Percentiles rank a stretch among this genome's conserved stretches.
Evolutionary conservation across 805 yeast genomes (phyloP).

Genomic region (Candida odintsovae): DNA sequence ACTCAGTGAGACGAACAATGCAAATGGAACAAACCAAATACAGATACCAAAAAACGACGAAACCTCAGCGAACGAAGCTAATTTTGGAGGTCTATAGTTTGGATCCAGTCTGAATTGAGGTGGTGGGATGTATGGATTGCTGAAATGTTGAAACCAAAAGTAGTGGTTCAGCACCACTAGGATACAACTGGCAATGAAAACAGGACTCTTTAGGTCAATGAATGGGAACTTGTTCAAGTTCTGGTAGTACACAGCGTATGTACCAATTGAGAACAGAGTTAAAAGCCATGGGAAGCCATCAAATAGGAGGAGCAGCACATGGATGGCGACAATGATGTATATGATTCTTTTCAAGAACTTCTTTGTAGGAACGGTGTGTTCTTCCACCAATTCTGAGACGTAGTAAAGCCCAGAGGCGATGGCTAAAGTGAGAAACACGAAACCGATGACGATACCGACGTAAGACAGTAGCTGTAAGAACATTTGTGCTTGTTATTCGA

Average conservation of each 20-base stretch:
- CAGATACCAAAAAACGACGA: slow-evolving; percentile 94
- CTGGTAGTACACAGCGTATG: slow-evolving; percentile 70
- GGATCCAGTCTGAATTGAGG: slow-evolving; percentile 57
- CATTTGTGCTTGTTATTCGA: slow-evolving; percentile 33
- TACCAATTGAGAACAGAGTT: slow-evolving; percentile 58
- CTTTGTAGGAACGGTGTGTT: slow-evolving; percentile 81
- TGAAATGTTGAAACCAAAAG: slow-evolving; percentile 85
- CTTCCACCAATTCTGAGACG: slow-evolving; percentile 88
- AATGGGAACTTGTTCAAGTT: slow-evolving; percentile 81
- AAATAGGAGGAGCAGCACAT: slow-evolving; percentile 54
- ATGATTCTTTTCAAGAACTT: slow-evolving; percentile 61
- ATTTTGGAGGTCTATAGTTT: slow-evolving; percentile 54
- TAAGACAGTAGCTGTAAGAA: slow-evolving; percentile 53
- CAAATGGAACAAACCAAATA: slow-evolving; percentile 92
- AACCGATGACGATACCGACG: slow-evolving; percentile 56
- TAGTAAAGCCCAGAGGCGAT: slow-evolving; percentile 91
- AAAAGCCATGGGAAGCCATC: slow-evolving; percentile 77
- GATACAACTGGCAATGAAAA: slow-evolving; percentile 63
- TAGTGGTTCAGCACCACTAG: slow-evolving; percentile 78
- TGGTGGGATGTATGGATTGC: slow-evolving; percentile 58
- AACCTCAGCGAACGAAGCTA: slow-evolving; percentile 82
- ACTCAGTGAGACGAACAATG: slow-evolving; percentile 83
- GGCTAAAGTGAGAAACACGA: slow-evolving; percentile 53
- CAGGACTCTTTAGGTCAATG: slow-evolving; percentile 65
- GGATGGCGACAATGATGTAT: slow-evolving; percentile 48